Evolutionary conservation across 2,329 filamentous ascomycete species (phyloP), one percentile per base, ranked within the genome.

Genomic region (Colletotrichum sp.): DNA sequence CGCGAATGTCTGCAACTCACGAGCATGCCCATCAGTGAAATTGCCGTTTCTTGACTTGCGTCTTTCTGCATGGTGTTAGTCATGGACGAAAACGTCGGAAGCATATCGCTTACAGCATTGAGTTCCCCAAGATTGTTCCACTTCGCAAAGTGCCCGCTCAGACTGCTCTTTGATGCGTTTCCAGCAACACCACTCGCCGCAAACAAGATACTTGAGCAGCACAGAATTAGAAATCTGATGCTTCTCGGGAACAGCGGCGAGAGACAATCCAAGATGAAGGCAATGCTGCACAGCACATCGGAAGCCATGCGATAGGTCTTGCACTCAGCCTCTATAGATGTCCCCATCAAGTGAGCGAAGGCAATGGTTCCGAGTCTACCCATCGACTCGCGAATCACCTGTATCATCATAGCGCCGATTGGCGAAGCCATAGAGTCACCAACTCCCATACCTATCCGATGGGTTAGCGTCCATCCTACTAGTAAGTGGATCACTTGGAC

Each of bases 81-180:
- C n/a, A 12, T 1, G 0, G 2, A 24, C 7, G 2, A 8, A 5
- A 21, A 1, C 1, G 6, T 4, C 12, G 2, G 16, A 1, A 4
- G 28, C 28, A 16, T 0, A 0, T 6, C 0, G 49, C 74, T 39
- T 34, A 76, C 74, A 21, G 74, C 74, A 3, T 76, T 76, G 2
- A 76, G 49, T 32, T 76, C 74, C 21, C 74, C 74, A 5, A 76
- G n/a, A 24, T 76, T 76, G 2, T 76, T 76, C 74, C 74, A 76
- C 28, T 74, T 73, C 7, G 74, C 74, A 55, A 76, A 76, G 44
- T 76, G 74, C 5, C 74, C 74, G 26, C 74, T 76, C 2, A 76
- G 59, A 52, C 74, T 76, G 59, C 74, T 76, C 18, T 76, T 76
- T 10, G 74, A 76, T 18, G 74, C 74, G 5, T 76, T 76, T 15